These are phyloP conservation scores for Cadophora gregata DNA, from an alignment of 2,329 filamentous ascomycete genomes.

Conservation along the genomic window DNA sequence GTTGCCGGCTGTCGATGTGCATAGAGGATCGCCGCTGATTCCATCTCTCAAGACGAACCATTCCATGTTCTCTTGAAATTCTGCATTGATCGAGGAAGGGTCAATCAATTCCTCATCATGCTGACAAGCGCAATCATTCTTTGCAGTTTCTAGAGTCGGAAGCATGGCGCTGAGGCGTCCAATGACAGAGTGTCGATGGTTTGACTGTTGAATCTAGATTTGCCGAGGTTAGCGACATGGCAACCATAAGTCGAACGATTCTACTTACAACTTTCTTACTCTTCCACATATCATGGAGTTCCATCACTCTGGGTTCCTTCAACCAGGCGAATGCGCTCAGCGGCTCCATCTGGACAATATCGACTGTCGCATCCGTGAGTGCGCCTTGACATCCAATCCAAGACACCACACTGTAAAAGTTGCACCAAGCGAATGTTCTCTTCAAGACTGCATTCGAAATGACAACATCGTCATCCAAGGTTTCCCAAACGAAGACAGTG, in stretches of 20 bases:
- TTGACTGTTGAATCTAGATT: constrained; percentile 18
- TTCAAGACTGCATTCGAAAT: constrained; percentile 51
- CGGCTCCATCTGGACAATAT: constrained; percentile 46
- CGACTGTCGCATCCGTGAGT: constrained; percentile 45
- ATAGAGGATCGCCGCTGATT: constrained; percentile 11
- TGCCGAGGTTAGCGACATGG: background rate
- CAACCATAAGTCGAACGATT: background rate
- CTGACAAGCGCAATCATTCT: constrained; percentile 17
- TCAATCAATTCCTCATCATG: constrained; percentile 6
- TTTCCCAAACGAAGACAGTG: constrained; percentile 53
- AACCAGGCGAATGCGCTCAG: constrained; percentile 54
- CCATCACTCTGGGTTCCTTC: constrained; percentile 52
- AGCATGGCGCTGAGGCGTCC: constrained; percentile 16
- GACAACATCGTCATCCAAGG: constrained; percentile 47
- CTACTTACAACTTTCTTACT: constrained; percentile 26
- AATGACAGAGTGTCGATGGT: constrained; percentile 6
- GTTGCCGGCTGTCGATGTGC: constrained; percentile 45
- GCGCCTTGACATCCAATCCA: constrained; percentile 51
- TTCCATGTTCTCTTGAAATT: constrained; percentile 16
- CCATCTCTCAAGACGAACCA: constrained; percentile 14
- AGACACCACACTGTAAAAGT: constrained; percentile 52
- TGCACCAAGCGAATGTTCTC: constrained; percentile 52
- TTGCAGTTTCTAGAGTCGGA: constrained; percentile 16
- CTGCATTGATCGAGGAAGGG: background rate
- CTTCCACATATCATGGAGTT: constrained; percentile 50